Evolutionary conservation across 257 asterid genomes (phyloP), one percentile per base, ranked within the genome.

Genomic region (Capsicum baccatum): DNA sequence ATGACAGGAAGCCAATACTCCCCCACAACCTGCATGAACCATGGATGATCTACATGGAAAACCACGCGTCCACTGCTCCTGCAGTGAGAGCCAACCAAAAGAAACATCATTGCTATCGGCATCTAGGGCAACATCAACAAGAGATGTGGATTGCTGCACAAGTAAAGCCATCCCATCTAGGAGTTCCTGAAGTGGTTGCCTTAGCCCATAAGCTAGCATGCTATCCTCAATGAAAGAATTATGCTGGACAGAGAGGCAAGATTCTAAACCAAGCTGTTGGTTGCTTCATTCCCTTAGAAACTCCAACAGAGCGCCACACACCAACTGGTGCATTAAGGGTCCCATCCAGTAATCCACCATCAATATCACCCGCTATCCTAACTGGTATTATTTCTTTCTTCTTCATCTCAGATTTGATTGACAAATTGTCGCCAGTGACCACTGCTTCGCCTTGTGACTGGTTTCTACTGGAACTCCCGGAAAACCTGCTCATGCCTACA

Each of bases 21-120:
- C 99, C 82, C 99, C 99, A 89, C 99, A 97, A 83, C 98, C 99
- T 87, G 98, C 99, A 92, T 97, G 99, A 62, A 92, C 97, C 98
- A 92, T 97, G 83, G 97, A 92, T 80, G 99, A 98, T 79, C 99
- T 96, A 89, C 99, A 97, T 69, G 98, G 93, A 91, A 97, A 93
- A 57, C 98, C 98, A 84, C 98, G 99, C 89, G 98, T 95, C 91
- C 91, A 85, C 90, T 97, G 99, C 93, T 97, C 99, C 92, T 97
- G 97, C 88, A 95, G 85, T 39, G 98, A 96, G 87, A 97, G 99
- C 98, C 96, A 95, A 79, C 99, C 98, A 89, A 89, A 92, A 80
- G 97, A 97, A 80, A 98, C 99, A 91, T 97, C 98, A 64, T 95
- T 93, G 87, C 93, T 94, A 89, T 97, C 99, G 55, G 98, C 93